phyloP scores from a whole-genome alignment of 2,329 filamentous ascomycete genomes.

The Botrytis fabae region DNA sequence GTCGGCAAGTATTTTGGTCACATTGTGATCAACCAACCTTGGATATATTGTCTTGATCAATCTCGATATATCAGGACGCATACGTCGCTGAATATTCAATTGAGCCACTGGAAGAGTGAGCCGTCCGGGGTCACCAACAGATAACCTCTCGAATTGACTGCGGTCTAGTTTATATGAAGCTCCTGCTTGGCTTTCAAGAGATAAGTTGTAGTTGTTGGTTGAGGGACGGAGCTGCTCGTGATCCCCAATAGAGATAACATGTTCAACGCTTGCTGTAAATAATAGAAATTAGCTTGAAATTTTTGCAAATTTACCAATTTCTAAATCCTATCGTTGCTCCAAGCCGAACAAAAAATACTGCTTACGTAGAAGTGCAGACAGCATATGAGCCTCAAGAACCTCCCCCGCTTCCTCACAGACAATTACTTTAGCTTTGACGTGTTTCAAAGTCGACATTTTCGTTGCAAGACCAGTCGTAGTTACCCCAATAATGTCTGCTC shows the following conservation, averaged over 20 bases:
- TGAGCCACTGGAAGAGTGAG: slow-evolving; percentile 33
- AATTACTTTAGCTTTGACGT: slow-evolving; percentile 44
- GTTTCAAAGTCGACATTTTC: slow-evolving; percentile 46
- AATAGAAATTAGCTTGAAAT: background rate
- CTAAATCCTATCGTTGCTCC: too few relatives aligned
- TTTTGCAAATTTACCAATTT: slow-evolving; percentile 33
- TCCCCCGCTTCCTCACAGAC: slow-evolving; percentile 49
- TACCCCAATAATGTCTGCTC: slow-evolving; percentile 50
- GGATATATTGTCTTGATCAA: slow-evolving; percentile 35
- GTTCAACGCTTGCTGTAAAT: slow-evolving; percentile 42
- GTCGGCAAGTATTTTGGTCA: slow-evolving; percentile 28
- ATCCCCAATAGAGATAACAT: slow-evolving; percentile 48
- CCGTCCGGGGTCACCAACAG: slow-evolving; percentile 25
- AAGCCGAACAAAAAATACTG: background rate
- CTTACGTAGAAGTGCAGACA: slow-evolving; percentile 40
- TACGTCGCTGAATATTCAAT: slow-evolving; percentile 37
- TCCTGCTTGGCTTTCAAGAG: slow-evolving; percentile 38
- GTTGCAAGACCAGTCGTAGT: slow-evolving; percentile 54
- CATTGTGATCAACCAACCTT: slow-evolving; percentile 31
- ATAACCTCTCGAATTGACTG: slow-evolving; percentile 37
- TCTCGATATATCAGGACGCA: slow-evolving; percentile 37
- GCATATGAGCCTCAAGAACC: slow-evolving; percentile 45
- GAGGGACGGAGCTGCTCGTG: slow-evolving; percentile 46
- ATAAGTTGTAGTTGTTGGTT: slow-evolving; percentile 34
- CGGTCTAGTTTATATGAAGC: slow-evolving; percentile 35